Base-by-base conservation (phyloP, 2,329 filamentous ascomycete genomes). In the Neofusicoccum parvum region DNA sequence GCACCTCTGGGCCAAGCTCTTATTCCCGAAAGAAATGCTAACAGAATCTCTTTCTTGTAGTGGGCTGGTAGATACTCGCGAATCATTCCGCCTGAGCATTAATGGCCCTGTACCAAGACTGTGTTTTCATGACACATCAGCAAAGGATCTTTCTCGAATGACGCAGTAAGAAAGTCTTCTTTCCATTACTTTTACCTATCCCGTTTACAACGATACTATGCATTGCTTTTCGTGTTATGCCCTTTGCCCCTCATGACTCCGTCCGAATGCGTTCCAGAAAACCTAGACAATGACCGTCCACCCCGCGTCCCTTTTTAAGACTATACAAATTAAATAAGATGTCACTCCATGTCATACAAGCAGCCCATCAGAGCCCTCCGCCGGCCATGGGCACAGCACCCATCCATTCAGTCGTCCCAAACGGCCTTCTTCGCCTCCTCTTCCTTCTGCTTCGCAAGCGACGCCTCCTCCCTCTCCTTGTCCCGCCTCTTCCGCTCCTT, bases 401-500 rank as follows among this genome's bases (percentile, higher is more conserved):
- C 32, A 17, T 32, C 5, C 27, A 23, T 10, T 46, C 45, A 87
- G 70, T 82, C 91, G 66, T 95, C 89, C 95, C 95, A 98, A 32
- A 97, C 84, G n/a, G 91, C 89, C 67, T 86, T 86, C 83, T 90
- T 96, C n/a, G 90, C 89, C 77, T 84, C 87, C 75, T 94, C 90
- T 51, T 82, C 82, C 39, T 87, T 87, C 72, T 90, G 86, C 72
- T 87, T 87, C 69, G 85, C 85, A 72, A 81, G 83, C 69, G 81
- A 86, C 77, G 88, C 87, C 65, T 87, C 86, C 65, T 88, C 88
- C 73, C 84, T 88, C 76, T 94, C 92, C 71, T 87, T 86, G 66
- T 94, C 91, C 66, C 88, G 82, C 71, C 87, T 86, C 81, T 88
- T 93, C 72, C 88, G 88, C 83, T 97, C 94, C 80, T 94, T 91